Evolutionary conservation across 805 yeast genomes (phyloP), one percentile per base, ranked within the genome.

Genomic region (Kuraishia capsulata): DNA sequence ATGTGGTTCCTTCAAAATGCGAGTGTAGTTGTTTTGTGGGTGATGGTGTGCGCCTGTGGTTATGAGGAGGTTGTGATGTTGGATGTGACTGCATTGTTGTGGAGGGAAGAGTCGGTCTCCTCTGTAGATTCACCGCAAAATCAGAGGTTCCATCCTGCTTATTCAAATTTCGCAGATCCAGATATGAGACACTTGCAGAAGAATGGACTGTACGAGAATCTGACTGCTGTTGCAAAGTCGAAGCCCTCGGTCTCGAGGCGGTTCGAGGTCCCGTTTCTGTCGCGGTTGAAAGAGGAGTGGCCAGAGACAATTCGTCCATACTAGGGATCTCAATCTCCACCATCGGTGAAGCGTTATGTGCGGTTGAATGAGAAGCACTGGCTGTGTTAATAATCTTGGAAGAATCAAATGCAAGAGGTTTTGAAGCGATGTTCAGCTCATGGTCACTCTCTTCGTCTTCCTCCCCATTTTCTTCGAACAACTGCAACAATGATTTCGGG

Each of bases 261-360:
- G n/a, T 17, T n/a, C n/a, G n/a, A n/a, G n/a, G n/a, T n/a, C n/a
- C n/a, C n/a, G n/a, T n/a, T n/a, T n/a, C n/a, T n/a, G n/a, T n/a
- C 33, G 5, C 1, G 39, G 30, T 10, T 45, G 14, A 16, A 9
- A 18, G 31, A 14, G 38, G 38, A 19, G 31, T 39, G 16, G 38
- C 23, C 23, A 28, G 39, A 16, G 48, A 56, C 32, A 61, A 49
- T 1, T 63, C 66, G 39, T 73, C 80, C 71, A 79, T 75, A 44
- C 70, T 76, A 4, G 90, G 90, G 31, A 82, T 83, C 52, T 81
- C 89, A 42, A 72, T 73, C 42, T 72, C 72, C 21, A 71, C 72
- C 2, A 81, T 66, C 2, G 86, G 81, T 0, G 82, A 72, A 8
- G 73, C 69, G 14, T 64, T 62, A n/a, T n/a, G n/a, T n/a, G n/a